Evolutionary conservation across 371 early-diverging fungal species (phyloP).

Genomic region (Rhizopus delemar): DNA sequence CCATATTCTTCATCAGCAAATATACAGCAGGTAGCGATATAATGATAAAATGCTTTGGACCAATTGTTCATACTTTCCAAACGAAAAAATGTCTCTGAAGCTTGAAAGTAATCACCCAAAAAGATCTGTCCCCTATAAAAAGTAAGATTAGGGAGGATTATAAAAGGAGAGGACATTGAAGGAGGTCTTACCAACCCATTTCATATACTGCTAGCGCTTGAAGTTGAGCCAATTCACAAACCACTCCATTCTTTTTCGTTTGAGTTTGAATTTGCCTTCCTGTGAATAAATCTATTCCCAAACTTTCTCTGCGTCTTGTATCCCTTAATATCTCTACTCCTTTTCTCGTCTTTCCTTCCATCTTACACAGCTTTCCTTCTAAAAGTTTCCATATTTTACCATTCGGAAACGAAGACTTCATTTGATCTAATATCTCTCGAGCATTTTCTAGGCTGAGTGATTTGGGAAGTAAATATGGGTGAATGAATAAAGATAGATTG

Average conservation of each 20-base stretch:
- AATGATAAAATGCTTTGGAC: constrained; percentile 55
- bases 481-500: constrained; percentile 49
- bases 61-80: constrained; percentile 54
- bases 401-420: constrained; percentile 38
- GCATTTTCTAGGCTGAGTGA: constrained; percentile 40
- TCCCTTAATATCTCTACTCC: constrained; percentile 49
- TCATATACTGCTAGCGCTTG: constrained; percentile 50
- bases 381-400: constrained; percentile 49
- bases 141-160: not conserved
- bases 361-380: constrained; percentile 49
- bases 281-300: constrained; percentile 7
- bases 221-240: constrained; percentile 40
- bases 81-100: constrained; percentile 50
- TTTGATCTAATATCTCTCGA: constrained; percentile 37
- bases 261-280: not conserved
- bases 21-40: constrained; percentile 57
- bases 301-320: constrained; percentile 33
- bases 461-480: constrained; percentile 41
- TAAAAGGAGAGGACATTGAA: not conserved
- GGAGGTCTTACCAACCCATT: constrained; percentile 48
- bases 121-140: constrained; percentile 49
- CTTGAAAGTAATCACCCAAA: constrained; percentile 54
- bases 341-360: constrained; percentile 47
- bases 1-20: constrained; percentile 55
- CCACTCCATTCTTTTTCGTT: constrained; percentile 8